phyloP scores from a whole-genome alignment of 148 eudicot species.

The Camellia japonica region DNA sequence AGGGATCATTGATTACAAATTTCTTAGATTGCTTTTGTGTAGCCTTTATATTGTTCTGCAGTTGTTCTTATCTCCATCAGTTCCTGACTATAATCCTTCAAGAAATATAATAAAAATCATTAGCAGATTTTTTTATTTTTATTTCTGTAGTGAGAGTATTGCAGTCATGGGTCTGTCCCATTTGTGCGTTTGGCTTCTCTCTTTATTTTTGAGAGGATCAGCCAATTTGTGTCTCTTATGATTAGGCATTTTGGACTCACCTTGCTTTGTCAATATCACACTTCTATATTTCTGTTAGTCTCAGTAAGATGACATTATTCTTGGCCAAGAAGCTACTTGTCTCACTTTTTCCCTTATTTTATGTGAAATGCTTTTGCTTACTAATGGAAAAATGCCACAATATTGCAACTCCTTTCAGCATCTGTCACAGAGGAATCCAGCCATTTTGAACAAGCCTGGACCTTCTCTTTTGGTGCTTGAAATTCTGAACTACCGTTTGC shows the following conservation, averaged over 20 bases:
- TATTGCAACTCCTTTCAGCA: slow-evolving; percentile 44
- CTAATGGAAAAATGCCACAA: background rate
- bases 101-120: background rate
- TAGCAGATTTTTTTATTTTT: background rate
- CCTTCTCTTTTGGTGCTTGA: slow-evolving; percentile 90
- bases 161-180: background rate
- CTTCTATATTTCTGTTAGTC: background rate
- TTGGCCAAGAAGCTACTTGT: background rate
- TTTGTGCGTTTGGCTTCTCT: background rate
- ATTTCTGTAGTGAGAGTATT: background rate
- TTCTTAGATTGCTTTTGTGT: background rate
- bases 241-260: background rate
- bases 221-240: background rate
- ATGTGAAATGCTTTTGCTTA: slow-evolving; percentile 1
- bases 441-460: slow-evolving; percentile 76
- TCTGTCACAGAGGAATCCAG: slow-evolving; percentile 78
- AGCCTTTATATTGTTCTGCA: background rate
- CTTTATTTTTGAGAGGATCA: background rate
- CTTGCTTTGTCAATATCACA: slow-evolving; percentile 1
- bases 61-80: background rate
- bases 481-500: slow-evolving; percentile 89
- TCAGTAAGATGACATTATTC: slow-evolving; percentile 2
- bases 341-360: background rate
- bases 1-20: background rate
- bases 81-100: background rate